Evolutionary conservation across 768 basidiomycete genomes (phyloP), one percentile per base, ranked within the genome.

Genomic region (Hygrocybe punicea): DNA sequence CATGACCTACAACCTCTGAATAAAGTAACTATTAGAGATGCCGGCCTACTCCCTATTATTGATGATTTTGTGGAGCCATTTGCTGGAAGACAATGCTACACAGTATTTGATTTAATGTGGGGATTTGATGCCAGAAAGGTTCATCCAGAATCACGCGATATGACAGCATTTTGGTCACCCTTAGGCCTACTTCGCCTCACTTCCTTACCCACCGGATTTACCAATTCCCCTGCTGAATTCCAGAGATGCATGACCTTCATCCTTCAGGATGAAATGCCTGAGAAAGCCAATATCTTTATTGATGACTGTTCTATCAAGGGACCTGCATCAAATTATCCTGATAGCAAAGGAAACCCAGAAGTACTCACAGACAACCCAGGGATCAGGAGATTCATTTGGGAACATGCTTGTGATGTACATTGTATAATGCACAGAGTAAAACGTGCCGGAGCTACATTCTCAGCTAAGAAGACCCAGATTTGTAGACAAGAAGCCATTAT

Each of bases 301-400:
- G n/a, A n/a, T n/a, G n/a, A n/a, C n/a, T n/a, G n/a, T n/a, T n/a
- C n/a, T 17, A 70, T 74, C 11, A 71, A 69, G 49, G 69, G 71
- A 14, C 70, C 65, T 0, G 34, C 34, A 0, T 63, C 69, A 0
- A 19, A 48, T 1, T 73, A 75, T 39, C 64, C 57, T 3, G 35
- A 59, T 0, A 2, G 6, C 2, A 59, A 69, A 14, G 67, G 71
- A 0, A 16, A 39, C 0, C 62, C 63, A 1, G 63, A 64, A 35
- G 21, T 40, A 10, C 25, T 66, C 0, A 13, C 37, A 13, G 63
- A 63, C 19, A 66, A 68, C 45, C 52, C 63, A 35, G 61, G 53
- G 24, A 68, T 68, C 34, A 47, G 62, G 6, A 46, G 62, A 0
- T 78, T 77, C 34, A 66, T 78, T 4, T 77, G 69, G 65, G 71